phyloP scores from a whole-genome alignment of 768 basidiomycete genomes.

The Podaxis sp. region DNA sequence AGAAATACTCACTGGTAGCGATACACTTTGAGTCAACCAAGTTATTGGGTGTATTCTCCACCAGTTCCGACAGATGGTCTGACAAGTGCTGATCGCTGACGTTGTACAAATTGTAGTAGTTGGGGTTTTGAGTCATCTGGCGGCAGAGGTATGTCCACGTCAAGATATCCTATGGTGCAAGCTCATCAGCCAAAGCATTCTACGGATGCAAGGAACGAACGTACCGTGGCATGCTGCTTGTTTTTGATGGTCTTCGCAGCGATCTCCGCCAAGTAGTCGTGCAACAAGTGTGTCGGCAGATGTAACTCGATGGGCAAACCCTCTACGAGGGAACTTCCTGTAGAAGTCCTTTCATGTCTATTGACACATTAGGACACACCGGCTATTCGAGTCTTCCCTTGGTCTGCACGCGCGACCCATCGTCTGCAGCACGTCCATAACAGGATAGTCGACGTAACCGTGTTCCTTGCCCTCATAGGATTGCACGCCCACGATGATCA shows the following conservation, averaged over 20 bases:
- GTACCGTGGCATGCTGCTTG: conserved; percentile 94
- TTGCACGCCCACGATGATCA: conserved; percentile 99
- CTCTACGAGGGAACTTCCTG: conserved; percentile 96
- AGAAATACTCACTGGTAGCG: conserved; percentile 60
- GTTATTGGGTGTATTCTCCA: conserved; percentile 90
- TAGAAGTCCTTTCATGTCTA: conserved; percentile 98
- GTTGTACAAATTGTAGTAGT: conserved; percentile 92
- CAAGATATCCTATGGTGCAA: conserved; percentile 71
- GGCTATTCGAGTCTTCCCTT: conserved; percentile 80
- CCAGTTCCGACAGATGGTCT: conserved; percentile 93
- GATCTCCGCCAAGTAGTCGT: conserved; percentile 97
- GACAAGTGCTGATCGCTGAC: conserved; percentile 95
- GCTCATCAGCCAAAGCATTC: conserved; percentile 5
- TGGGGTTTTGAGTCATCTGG: conserved; percentile 96
- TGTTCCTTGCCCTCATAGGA: conserved; percentile 96
- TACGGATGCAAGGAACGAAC: conserved; percentile 17
- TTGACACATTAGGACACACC: conserved; percentile 96
- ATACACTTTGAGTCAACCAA: conserved; percentile 96
- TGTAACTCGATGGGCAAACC: conserved; percentile 98
- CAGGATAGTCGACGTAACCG: conserved; percentile 96
- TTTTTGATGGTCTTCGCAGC: conserved; percentile 99
- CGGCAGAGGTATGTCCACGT: conserved; percentile 99
- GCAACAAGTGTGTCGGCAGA: conserved; percentile 83
- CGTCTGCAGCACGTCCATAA: conserved; percentile 99
- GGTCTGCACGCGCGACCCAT: conserved; percentile 98